Evolutionary conservation across 2,329 filamentous ascomycete genomes (phyloP), one percentile per base, ranked within the genome.

Genomic region (Parafenestella ontariensis): DNA sequence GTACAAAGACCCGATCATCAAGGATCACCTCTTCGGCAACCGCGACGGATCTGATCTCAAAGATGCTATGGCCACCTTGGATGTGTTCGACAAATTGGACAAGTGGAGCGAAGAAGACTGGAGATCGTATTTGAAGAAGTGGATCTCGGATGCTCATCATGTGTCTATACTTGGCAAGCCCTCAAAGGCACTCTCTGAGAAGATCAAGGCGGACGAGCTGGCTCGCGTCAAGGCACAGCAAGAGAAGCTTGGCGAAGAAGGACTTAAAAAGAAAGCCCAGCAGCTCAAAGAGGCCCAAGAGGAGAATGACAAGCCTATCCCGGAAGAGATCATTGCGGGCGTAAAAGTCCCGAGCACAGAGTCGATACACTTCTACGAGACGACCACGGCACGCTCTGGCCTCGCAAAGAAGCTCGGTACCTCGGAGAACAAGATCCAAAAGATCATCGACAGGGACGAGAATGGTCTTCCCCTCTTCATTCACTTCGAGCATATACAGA

Each of bases 401-500:
- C 79, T 87, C 55, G 95, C 93, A 13, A 85, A 87, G 65, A 83
- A 86, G 58, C 79, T 92, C 44, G 93, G 92, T 0, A 78, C 82
- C 21, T 81, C 84, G 0, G 78, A 87, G 26, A 94, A 91, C 62
- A 74, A 83, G 3, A 85, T 91, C 4, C 95, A 99, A 74, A 82
- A 86, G 56, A 77, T 88, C 44, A 86, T 99, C 44, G 91, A 98
- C 71, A 79, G 82, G 13, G 86, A 91, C 36, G 82, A 84, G 33
- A 75, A 81, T 6, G 80, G 82, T 15, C 73, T 88, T n/a, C 89
- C 92, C 0, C 80, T 98, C 2, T 99, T 97, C 76, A 83, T 99
- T n/a, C 94, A 99, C 76, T 99, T 96, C 62, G 95, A 99, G 76
- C 89, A 96, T 69, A 92, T 98, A 13, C 89, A 89, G 2, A 96